phyloP scores from a whole-genome alignment of 2,329 filamentous ascomycete species.

The Claviceps fusiformis region DNA sequence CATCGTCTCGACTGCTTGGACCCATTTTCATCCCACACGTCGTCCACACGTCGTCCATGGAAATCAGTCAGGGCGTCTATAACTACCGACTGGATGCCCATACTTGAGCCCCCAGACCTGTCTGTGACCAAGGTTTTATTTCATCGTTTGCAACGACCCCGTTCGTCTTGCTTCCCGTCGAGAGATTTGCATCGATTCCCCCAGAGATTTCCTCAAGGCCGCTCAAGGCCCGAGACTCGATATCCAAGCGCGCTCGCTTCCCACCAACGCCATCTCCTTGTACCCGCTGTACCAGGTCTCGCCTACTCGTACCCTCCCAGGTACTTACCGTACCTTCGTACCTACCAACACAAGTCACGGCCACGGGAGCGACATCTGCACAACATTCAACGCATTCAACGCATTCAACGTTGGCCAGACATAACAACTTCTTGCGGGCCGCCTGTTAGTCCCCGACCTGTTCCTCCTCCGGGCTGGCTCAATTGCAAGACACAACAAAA shows the following conservation, averaged over 20 bases:
- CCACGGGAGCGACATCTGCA: too few relatives aligned
- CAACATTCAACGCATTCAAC: background rate
- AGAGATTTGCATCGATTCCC: background rate
- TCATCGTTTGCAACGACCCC: background rate
- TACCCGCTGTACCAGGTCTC: too few relatives aligned
- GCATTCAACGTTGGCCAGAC: background rate
- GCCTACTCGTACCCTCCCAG: too few relatives aligned
- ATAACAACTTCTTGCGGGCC: background rate
- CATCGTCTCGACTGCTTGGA: background rate
- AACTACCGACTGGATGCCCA: conserved; percentile 3
- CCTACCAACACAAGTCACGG: background rate
- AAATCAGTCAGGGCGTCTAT: background rate
- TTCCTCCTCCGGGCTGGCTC: background rate
- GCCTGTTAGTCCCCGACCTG: background rate
- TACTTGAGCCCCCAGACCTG: conserved; percentile 14
- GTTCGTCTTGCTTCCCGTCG: background rate
- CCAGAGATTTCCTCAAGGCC: too few relatives aligned
- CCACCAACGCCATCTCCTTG: too few relatives aligned
- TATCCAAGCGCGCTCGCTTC: too few relatives aligned
- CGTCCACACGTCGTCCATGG: too few relatives aligned
- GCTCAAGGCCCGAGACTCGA: background rate
- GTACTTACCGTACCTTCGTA: too few relatives aligned
- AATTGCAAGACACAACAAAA: background rate
- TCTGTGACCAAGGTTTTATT: conserved; percentile 13
- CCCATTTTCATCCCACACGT: background rate